phyloP scores from a whole-genome alignment of 768 basidiomycete genomes.

The Nidularia sp. region DNA sequence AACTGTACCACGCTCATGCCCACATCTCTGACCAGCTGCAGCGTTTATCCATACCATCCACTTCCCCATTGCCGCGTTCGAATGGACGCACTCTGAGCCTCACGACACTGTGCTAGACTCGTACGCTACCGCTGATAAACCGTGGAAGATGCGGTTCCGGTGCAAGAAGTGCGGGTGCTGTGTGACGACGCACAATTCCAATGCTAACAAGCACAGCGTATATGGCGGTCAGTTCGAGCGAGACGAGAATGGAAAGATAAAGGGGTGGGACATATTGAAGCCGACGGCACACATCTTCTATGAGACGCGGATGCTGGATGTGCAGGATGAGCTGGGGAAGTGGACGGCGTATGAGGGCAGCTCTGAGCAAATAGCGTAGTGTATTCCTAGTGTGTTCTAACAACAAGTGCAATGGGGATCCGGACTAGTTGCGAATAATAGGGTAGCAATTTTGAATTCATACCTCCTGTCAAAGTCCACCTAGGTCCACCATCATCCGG shows the following conservation, averaged over 20 bases:
- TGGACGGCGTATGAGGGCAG: slow-evolving; percentile 61
- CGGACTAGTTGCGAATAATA: too few relatives aligned
- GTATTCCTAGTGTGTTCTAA: slow-evolving; percentile 1
- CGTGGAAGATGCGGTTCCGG: slow-evolving; percentile 58
- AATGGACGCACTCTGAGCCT: slow-evolving; percentile 45
- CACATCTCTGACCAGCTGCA: slow-evolving; percentile 30
- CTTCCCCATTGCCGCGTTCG: slow-evolving; percentile 44
- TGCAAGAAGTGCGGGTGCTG: slow-evolving; percentile 59
- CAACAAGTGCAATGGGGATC: background rate
- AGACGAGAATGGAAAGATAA: slow-evolving; percentile 43
- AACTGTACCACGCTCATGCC: too few relatives aligned
- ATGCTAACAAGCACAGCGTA: slow-evolving; percentile 45
- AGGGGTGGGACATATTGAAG: slow-evolving; percentile 48
- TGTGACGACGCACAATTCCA: slow-evolving; percentile 50
- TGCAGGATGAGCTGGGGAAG: slow-evolving; percentile 53
- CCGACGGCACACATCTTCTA: slow-evolving; percentile 70
- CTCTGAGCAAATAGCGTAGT: slow-evolving; percentile 28
- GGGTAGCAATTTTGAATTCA: too few relatives aligned
- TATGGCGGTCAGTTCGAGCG: slow-evolving; percentile 57
- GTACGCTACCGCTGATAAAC: slow-evolving; percentile 45
- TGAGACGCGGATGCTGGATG: slow-evolving; percentile 53
- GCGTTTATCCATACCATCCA: slow-evolving; percentile 64
- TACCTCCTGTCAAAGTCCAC: too few relatives aligned
- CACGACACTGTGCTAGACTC: slow-evolving; percentile 32
- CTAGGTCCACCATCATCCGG: too few relatives aligned